phyloP scores from a whole-genome alignment of 2,329 filamentous ascomycete genomes.

The Pseudopyricularia cyperi region DNA sequence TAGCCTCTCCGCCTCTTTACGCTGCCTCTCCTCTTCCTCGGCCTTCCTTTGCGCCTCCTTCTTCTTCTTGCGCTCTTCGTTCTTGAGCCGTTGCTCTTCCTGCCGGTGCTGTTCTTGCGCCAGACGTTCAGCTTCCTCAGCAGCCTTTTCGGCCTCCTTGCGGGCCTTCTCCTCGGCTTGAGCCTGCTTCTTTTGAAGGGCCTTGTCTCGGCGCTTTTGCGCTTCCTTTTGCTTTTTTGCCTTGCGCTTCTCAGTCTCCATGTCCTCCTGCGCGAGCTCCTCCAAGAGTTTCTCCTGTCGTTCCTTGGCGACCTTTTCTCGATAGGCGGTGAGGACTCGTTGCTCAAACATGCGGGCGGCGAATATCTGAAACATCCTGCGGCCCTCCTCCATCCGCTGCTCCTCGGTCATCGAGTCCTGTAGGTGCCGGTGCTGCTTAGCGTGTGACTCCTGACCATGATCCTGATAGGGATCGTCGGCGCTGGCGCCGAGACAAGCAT shows the following conservation, averaged over 20 bases:
- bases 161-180: constrained; percentile 84
- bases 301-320: constrained; percentile 90
- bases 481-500: neutral
- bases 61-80: constrained; percentile 84
- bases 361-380: constrained; percentile 99
- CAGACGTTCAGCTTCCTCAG: constrained; percentile 66
- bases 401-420: constrained; percentile 96
- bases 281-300: constrained; percentile 83
- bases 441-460: constrained; percentile 4
- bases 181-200: constrained; percentile 73
- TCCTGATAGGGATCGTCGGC: neutral
- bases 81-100: constrained; percentile 69
- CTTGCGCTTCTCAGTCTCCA: constrained; percentile 63
- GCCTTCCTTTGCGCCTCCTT: constrained; percentile 82
- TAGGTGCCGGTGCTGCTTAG: constrained; percentile 28
- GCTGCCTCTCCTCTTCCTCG: constrained; percentile 74
- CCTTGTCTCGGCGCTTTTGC: constrained; percentile 91
- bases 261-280: constrained; percentile 77
- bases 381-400: constrained; percentile 96
- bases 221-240: constrained; percentile 91
- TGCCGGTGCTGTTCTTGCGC: constrained; percentile 65
- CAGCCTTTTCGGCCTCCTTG: constrained; percentile 78
- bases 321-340: constrained; percentile 89
- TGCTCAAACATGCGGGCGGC: constrained; percentile 99
- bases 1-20: constrained; percentile 76